Evolutionary conservation across 208 protist genomes (phyloP), one percentile per base, ranked within the genome.

Genomic region (Crithidia sp.): DNA sequence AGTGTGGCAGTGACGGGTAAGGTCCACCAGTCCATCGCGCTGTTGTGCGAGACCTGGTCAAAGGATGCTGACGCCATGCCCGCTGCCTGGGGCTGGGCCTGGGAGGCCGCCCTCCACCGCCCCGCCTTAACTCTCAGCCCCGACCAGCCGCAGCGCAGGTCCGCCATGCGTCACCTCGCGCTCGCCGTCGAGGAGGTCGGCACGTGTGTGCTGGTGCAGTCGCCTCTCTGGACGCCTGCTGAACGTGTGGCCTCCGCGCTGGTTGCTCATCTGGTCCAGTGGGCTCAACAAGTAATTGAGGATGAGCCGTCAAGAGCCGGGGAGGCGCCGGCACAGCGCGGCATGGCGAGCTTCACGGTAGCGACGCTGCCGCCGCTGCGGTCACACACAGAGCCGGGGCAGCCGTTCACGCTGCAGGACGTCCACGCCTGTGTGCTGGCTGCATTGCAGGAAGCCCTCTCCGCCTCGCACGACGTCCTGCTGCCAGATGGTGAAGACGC

Each of bases 21-120:
- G 28, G 28, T 28, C 28, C 28, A 28, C 28, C 28, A 28, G 28
- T 28, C 28, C 1, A 28, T 28, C 28, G 28, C 28, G 28, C 4
- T 17, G 36, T n/a, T 52, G 59, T 64, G 59, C n/a, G 58, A 56
- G 39, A 47, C 6, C 12, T 74, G 68, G 68, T 55, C 28, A 4
- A 58, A 0, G 28, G 58, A 66, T 8, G 65, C 68, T 13, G 17
- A 9, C 5, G 16, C 37, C 19, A 28, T 74, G 0, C 58, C 68
- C 16, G 19, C n/a, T 39, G 62, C 50, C 37, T 74, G 68, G 68
- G 19, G 49, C 6, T 55, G 40, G 41, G 68, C 68, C 12, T 74
- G 59, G 57, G 59, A 52, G 7, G 43, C 57, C 2, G 68, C 59
- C 39, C 41, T 64, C 5, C 39, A 64, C 13, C 41, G n/a, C 9